A percentile compares a stretch with the other conserved stretches of the same genome.
Conservation (phyloP, 2,329 filamentous ascomycete species). For the Colletotrichum plurivorum region DNA sequence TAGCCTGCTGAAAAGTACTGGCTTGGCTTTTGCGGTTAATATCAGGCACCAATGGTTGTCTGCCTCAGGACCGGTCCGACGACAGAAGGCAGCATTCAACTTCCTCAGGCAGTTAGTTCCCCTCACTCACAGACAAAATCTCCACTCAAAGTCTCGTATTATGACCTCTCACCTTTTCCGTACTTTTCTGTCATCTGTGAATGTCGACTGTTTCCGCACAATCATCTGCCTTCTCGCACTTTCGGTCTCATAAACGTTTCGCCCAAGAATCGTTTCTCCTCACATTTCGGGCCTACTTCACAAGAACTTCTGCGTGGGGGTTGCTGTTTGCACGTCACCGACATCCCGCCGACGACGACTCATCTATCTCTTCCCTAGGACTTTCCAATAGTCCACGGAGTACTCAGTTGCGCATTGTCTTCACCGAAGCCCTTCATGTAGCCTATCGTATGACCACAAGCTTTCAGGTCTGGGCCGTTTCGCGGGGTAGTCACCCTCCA, state of each 20-base stretch:
- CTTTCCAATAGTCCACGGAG: no score
- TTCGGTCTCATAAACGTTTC: background rate
- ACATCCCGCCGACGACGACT: no score
- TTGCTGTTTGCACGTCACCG: no score
- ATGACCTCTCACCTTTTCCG: background rate
- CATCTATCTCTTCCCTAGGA: background rate
- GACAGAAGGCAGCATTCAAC: background rate
- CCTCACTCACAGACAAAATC: conserved; percentile 7
- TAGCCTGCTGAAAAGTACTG: no score
- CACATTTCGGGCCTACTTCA: no score
- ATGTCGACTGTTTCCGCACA: background rate
- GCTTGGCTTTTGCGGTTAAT: no score
- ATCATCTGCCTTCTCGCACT: background rate
- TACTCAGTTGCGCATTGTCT: background rate
- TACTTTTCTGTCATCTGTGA: background rate
- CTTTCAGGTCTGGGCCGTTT: background rate
- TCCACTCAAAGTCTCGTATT: conserved; percentile 14
- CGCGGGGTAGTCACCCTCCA: conserved; percentile 23
- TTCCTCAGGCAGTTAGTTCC: background rate
- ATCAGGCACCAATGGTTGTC: conserved; percentile 14
- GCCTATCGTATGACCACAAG: background rate
- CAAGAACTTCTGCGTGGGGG: no score
- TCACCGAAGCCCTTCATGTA: conserved; percentile 4
- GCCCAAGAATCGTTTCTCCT: no score
- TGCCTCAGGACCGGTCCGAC: conserved; percentile 14